Percentiles rank a stretch among this genome's conserved stretches.
These are phyloP conservation scores for Penicillium manginii DNA, from an alignment of 495 filamentous ascomycete genomes.

Conservation along the genomic window DNA sequence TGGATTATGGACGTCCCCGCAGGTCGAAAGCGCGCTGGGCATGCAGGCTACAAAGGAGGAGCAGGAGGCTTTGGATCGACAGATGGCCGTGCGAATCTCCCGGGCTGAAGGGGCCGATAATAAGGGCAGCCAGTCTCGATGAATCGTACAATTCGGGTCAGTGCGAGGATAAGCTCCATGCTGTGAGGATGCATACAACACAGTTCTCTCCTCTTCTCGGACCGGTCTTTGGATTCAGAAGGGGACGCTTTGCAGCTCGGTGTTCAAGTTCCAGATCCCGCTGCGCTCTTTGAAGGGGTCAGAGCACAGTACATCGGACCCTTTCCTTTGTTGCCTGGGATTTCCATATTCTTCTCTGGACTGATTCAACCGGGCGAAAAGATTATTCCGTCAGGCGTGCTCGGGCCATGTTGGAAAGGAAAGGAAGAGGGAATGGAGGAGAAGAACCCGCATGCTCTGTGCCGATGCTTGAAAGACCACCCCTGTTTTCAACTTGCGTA, in stretches of 20 bases:
- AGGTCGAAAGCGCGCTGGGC: slow-evolving; percentile 64
- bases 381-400: neutral
- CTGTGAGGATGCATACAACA: neutral
- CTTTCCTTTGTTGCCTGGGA: neutral
- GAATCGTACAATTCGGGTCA: slow-evolving; percentile 1
- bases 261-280: neutral
- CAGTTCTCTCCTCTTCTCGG: neutral
- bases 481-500: neutral
- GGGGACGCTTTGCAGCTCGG: neutral
- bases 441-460: neutral
- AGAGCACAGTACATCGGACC: neutral
- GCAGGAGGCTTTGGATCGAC: slow-evolving; percentile 56
- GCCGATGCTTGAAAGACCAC: slow-evolving; percentile 2
- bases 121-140: slow-evolving; percentile 15
- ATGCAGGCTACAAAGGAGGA: slow-evolving; percentile 65
- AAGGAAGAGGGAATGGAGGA: neutral
- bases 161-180: neutral
- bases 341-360: neutral
- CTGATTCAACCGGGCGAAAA: neutral
- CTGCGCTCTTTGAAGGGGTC: neutral
- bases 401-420: neutral
- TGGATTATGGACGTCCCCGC: slow-evolving; percentile 60
- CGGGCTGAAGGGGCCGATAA: slow-evolving; percentile 35
- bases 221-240: slow-evolving; percentile 8
- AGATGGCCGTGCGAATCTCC: slow-evolving; percentile 51